Evolutionary conservation across 306 rosid species (phyloP), one percentile per base, ranked within the genome.

Genomic region (Canavalia ensiformis): DNA sequence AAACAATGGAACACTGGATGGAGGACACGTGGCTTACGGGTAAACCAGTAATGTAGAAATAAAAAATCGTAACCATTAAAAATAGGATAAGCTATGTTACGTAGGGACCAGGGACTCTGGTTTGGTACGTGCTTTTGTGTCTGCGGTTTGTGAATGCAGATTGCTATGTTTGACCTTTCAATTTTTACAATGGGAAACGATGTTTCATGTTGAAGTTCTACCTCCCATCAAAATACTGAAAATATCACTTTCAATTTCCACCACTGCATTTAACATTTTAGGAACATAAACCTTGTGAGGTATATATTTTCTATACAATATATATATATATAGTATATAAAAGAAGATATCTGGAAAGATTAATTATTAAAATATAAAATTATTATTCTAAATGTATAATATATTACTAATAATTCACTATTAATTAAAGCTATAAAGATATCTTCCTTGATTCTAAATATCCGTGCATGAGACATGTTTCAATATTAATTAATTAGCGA

Each of bases 11-110:
- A 51, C 9, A 76, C 62, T 50, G 72, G 64, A 28, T 44, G 63
- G 29, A 9, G 68, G 91, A 84, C 92, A 86, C 90, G 93, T 91
- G 34, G 49, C 29, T 13, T 35, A 29, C 74, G 85, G 89, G 68
- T 9, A 33, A 18, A 18, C 89, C 92, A 81, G 92, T 88, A 60
- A 76, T 34, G 28, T 31, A 1, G 68, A 29, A 81, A 41, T 64
- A n/a, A 18, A 81, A 73, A 66, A 72, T 57, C 34, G 65, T 29
- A 7, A 62, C 1, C 44, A 11, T 44, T 56, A 46, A 29, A 7
- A 35, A 41, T 12, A 1, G 35, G 11, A 54, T 7, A 11, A 35
- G 56, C 42, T 42, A n/a, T 39, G 69, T 54, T 28, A 47, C 39
- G 50, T 44, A 3, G 45, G 71, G 63, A 51, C 7, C 28, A 3